Conservation (phyloP, 2,329 filamentous ascomycete species). For the Sclerotinia glacialis region DNA sequence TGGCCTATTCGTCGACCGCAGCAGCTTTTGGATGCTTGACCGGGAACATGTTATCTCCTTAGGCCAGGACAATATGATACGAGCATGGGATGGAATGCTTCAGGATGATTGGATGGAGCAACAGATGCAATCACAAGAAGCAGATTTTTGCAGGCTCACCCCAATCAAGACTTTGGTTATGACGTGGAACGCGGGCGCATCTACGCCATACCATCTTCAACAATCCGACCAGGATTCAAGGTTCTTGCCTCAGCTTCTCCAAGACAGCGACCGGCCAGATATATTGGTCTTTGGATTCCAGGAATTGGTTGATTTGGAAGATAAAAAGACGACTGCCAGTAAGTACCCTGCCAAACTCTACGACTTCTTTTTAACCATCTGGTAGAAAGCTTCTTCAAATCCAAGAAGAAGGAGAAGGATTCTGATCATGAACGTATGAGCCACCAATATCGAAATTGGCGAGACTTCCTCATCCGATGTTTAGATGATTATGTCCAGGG, state of each 20-base stretch:
- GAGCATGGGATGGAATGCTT: slow-evolving; percentile 87
- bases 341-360: slow-evolving; percentile 38
- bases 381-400: slow-evolving; percentile 78
- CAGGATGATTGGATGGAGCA: slow-evolving; percentile 93
- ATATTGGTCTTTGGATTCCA: slow-evolving; percentile 96
- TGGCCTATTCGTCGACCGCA: slow-evolving; percentile 72
- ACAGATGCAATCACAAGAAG: slow-evolving; percentile 80
- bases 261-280: slow-evolving; percentile 75
- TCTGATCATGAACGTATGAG: slow-evolving; percentile 89
- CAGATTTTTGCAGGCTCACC: slow-evolving; percentile 80
- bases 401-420: slow-evolving; percentile 75
- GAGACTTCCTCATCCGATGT: slow-evolving; percentile 78
- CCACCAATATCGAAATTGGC: slow-evolving; percentile 95
- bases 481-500: slow-evolving; percentile 83
- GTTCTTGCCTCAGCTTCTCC: slow-evolving; percentile 79
- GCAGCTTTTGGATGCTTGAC: slow-evolving; percentile 81
- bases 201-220: slow-evolving; percentile 79
- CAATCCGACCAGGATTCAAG: slow-evolving; percentile 66
- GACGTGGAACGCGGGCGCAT: slow-evolving; percentile 98
- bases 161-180: slow-evolving; percentile 77
- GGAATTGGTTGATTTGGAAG: slow-evolving; percentile 95
- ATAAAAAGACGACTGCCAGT: slow-evolving; percentile 96
- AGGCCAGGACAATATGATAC: slow-evolving; percentile 80
- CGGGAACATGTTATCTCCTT: slow-evolving; percentile 81
- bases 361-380: slow-evolving; percentile 35